Conservation (phyloP, 1,284 basidiomycete species). For the Pseudozyma tsukubaensis region DNA sequence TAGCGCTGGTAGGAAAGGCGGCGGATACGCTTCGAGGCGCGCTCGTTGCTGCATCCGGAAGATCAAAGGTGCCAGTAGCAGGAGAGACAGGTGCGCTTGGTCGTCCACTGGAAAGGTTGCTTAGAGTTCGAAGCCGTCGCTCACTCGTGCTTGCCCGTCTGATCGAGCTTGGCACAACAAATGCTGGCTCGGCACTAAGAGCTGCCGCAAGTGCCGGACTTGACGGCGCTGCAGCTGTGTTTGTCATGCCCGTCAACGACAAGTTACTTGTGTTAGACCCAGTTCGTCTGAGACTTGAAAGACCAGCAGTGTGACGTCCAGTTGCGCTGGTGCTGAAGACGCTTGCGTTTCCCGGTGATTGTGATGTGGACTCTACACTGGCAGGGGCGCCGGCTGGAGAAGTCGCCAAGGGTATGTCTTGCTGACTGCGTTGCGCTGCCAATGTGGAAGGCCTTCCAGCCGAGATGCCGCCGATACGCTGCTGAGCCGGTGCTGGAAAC, state of each 20-base stretch:
- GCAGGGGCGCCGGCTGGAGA: background rate
- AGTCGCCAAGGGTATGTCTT: slow-evolving; percentile 11
- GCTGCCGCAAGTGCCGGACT: slow-evolving; percentile 51
- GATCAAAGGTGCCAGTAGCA: slow-evolving; percentile 15
- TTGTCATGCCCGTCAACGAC: slow-evolving; percentile 15
- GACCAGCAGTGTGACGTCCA: slow-evolving; percentile 51
- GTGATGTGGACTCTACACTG: slow-evolving; percentile 16
- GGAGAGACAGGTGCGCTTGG: slow-evolving; percentile 38
- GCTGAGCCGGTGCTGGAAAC: slow-evolving; percentile 11
- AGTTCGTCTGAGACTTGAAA: slow-evolving; percentile 52
- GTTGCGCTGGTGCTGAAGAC: slow-evolving; percentile 54
- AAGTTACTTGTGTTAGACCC: slow-evolving; percentile 36
- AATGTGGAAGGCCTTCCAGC: slow-evolving; percentile 32
- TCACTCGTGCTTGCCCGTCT: slow-evolving; percentile 48
- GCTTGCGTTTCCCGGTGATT: slow-evolving; percentile 45
- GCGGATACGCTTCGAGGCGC: slow-evolving; percentile 23
- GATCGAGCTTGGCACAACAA: slow-evolving; percentile 39
- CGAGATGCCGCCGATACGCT: slow-evolving; percentile 42
- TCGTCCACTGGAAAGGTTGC: slow-evolving; percentile 29
- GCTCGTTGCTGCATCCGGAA: slow-evolving; percentile 25
- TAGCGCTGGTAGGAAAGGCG: slow-evolving; percentile 9
- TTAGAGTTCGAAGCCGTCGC: slow-evolving; percentile 37
- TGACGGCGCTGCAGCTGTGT: slow-evolving; percentile 25
- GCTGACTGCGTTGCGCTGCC: slow-evolving; percentile 14
- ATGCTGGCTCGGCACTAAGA: slow-evolving; percentile 51